Evolutionary conservation across 2,329 filamentous ascomycete species (phyloP), one percentile per base, ranked within the genome.

Genomic region (Colletotrichum destructivum): DNA sequence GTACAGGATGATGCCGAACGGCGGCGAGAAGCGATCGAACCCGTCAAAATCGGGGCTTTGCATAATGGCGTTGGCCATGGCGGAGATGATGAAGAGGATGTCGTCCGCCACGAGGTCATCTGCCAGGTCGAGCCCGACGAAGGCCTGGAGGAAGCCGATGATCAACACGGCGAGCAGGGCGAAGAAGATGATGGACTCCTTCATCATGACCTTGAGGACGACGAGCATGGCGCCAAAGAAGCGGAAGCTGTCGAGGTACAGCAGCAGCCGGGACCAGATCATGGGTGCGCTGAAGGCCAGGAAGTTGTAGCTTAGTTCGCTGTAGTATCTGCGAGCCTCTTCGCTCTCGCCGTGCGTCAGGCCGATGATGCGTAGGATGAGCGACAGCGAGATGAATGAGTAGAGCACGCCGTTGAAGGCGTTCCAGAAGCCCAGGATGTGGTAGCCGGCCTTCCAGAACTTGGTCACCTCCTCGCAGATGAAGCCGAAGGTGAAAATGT

Each of bases 171-270:
- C 85, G 12, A 99, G 88, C 21, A 99, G 87, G 1, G 95, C 94
- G 78, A 99, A 99, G 86, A 99, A 99, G 75, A 98, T 98, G 76
- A 98, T 86, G 0, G 94, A 97, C 81, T 96, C 93, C 78, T 94
- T 94, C 93, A 96, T 95, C 93, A 96, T 95, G 62, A 95, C 93
- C 81, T 98, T 97, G 55, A 99, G 86, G 2, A 99, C 95, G 2
- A 99, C 96, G 1, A 99, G 89, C 96, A 99, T 99, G 61, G 96
- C 95, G 31, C 96, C 96, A 78, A 99, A 99, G 86, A 99, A 99
- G 66, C 94, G 91, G 87, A 97, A 90, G 44, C 93, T 94, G 82
- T 99, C 96, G 21, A 99, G 89, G 79, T 98, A 99, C 8, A 99
- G 89, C 73, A 99, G 84, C 71, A 99, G 87, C 5, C 96, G 93